Evolutionary conservation across 805 yeast genomes (phyloP).

Genomic region (Wickerhamomyces rabaulensis): DNA sequence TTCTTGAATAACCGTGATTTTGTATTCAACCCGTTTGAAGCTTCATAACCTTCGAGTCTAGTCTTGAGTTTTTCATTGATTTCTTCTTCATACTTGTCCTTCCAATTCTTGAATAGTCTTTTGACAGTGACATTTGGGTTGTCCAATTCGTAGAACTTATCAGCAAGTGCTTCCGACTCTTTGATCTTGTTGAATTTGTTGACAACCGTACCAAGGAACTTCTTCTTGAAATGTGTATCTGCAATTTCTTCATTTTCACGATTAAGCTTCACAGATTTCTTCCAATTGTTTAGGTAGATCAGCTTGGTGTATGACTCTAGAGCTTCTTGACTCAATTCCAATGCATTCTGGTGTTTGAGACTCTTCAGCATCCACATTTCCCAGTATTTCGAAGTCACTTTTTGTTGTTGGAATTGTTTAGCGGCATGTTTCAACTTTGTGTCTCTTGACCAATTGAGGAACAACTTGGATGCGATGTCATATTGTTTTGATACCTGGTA

Average conservation of each 20-base stretch:
- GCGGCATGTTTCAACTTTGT: not conserved
- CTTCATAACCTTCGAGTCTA: conserved; percentile 1
- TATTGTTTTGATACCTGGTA: conserved; percentile 1
- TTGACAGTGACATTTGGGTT: not conserved
- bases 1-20: not conserved
- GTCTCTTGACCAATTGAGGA: conserved; percentile 2
- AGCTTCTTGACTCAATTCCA: conserved; percentile 11
- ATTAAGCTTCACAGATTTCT: not conserved
- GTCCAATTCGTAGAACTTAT: conserved; percentile 1
- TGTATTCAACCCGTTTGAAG: too few relatives aligned
- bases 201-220: conserved; percentile 1
- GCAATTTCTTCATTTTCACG: conserved; percentile 1
- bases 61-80: conserved; percentile 2
- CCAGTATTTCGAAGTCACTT: not conserved
- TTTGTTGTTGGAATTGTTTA: not conserved
- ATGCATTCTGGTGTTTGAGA: conserved; percentile 3
- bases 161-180: conserved; percentile 1
- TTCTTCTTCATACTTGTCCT: conserved; percentile 1
- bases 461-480: not conserved
- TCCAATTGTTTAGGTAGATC: conserved; percentile 19
- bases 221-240: conserved; percentile 3
- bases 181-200: conserved; percentile 3
- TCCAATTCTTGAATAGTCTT: conserved; percentile 9
- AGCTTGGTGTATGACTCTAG: conserved; percentile 13
- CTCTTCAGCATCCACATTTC: conserved; percentile 8